Percentiles rank a stretch among this genome's conserved stretches.
phyloP scores from a whole-genome alignment of 2,329 filamentous ascomycete species.

The Fusarium pseudocircinatum region DNA sequence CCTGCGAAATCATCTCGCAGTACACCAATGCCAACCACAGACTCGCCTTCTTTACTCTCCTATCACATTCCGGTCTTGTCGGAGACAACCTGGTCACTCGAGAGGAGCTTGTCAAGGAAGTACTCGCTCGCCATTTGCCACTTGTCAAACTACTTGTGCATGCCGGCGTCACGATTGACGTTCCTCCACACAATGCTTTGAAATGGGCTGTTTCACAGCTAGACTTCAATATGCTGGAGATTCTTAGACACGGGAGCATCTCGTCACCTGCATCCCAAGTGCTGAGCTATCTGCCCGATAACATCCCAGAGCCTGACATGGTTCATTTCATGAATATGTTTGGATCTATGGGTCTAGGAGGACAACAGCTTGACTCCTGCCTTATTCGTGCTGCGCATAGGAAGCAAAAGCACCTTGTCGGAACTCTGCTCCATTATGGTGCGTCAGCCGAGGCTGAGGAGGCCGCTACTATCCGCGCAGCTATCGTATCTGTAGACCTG shows the following conservation, averaged over 20 bases:
- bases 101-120: constrained; percentile 1
- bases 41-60: background rate
- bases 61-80: background rate
- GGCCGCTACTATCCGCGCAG: background rate
- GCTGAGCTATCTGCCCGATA: background rate
- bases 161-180: background rate
- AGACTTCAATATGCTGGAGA: constrained; percentile 5
- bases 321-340: background rate
- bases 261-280: background rate
- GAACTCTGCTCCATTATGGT: background rate
- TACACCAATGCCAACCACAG: background rate
- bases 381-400: background rate
- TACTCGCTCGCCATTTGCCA: background rate
- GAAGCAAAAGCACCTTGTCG: background rate
- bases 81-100: background rate
- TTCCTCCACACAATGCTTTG: background rate
- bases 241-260: background rate
- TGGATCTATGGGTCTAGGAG: background rate
- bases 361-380: background rate
- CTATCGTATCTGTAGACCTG: background rate
- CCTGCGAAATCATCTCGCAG: background rate
- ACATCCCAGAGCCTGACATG: background rate
- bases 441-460: constrained; percentile 3
- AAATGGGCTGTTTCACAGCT: background rate
- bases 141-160: background rate